These are phyloP conservation scores for Candida neerlandica DNA, from an alignment of 1,139 yeast genomes.

Conservation along the genomic window DNA sequence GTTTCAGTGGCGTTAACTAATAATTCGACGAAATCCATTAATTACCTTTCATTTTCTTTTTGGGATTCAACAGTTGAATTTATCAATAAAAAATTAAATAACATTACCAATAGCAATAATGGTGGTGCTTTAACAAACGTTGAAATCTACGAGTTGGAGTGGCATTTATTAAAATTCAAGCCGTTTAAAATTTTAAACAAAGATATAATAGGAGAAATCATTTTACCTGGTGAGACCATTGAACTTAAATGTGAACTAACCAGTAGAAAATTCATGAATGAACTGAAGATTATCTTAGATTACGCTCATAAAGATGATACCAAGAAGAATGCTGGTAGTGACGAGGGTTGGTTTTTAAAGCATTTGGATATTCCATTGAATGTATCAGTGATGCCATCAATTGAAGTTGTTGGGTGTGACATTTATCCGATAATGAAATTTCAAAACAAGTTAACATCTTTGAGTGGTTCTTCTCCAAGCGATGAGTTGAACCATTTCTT, in stretches of 20 bases:
- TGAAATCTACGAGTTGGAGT: slow-evolving; percentile 77
- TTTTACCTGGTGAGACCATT: slow-evolving; percentile 33
- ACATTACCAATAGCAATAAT: not conserved
- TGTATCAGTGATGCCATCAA: slow-evolving; percentile 68
- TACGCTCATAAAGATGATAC: slow-evolving; percentile 52
- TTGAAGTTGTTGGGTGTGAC: slow-evolving; percentile 77
- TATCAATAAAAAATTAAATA: slow-evolving; percentile 39
- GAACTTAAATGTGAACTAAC: slow-evolving; percentile 58
- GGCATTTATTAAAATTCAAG: slow-evolving; percentile 58
- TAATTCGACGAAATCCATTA: slow-evolving; percentile 56
- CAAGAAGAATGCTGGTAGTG: slow-evolving; percentile 19
- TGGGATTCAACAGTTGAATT: slow-evolving; percentile 77
- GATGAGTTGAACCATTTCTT: not conserved
- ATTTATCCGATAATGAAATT: slow-evolving; percentile 49
- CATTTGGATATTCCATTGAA: slow-evolving; percentile 63
- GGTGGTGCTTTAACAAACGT: slow-evolving; percentile 43
- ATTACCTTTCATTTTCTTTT: slow-evolving; percentile 61
- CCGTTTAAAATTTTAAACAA: slow-evolving; percentile 55
- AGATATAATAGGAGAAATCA: slow-evolving; percentile 35
- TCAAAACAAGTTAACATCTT: slow-evolving; percentile 2
- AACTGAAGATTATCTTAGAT: slow-evolving; percentile 66
- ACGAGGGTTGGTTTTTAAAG: slow-evolving; percentile 44
- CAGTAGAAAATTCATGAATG: slow-evolving; percentile 76
- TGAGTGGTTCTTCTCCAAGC: slow-evolving; percentile 14
- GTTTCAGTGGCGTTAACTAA: slow-evolving; percentile 60